phyloP scores from a whole-genome alignment of 768 basidiomycete species.

The Lyophyllum semitale region DNA sequence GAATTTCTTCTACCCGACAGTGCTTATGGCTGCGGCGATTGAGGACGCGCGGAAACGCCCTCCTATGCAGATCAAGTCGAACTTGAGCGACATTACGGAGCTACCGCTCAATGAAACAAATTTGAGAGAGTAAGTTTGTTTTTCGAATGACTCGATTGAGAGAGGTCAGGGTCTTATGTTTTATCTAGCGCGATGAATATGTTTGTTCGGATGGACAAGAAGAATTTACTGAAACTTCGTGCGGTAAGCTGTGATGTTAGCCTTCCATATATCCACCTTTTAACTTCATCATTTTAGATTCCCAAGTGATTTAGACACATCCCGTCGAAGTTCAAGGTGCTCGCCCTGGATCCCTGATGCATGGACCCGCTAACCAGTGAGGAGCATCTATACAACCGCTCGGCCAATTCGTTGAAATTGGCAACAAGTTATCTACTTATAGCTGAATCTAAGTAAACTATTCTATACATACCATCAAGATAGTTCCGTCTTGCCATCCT shows the following conservation, averaged over 20 bases:
- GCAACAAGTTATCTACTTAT: too few relatives aligned
- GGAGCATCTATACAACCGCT: too few relatives aligned
- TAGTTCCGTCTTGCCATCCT: too few relatives aligned
- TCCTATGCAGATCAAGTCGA: conserved; percentile 1
- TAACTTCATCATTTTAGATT: background rate
- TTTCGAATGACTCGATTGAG: background rate
- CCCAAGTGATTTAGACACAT: background rate
- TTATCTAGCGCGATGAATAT: conserved; percentile 8
- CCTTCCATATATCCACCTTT: background rate
- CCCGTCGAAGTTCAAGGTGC: too few relatives aligned
- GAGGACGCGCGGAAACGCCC: conserved; percentile 3
- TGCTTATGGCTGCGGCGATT: background rate
- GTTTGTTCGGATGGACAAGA: conserved; percentile 9
- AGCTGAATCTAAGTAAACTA: too few relatives aligned
- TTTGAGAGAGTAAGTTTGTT: background rate
- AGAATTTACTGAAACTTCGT: conserved; percentile 8
- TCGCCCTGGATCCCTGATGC: background rate
- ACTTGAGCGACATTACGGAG: conserved; percentile 1
- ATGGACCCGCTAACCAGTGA: too few relatives aligned
- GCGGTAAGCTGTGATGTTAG: conserved; percentile 1
- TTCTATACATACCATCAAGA: too few relatives aligned
- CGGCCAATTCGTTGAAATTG: too few relatives aligned
- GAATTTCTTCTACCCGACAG: conserved; percentile 5
- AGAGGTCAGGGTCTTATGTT: background rate
- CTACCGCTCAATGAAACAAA: conserved; percentile 1